Evolutionary conservation across 495 filamentous ascomycete species (phyloP).

Genomic region (Diplogelasinospora grovesii): DNA sequence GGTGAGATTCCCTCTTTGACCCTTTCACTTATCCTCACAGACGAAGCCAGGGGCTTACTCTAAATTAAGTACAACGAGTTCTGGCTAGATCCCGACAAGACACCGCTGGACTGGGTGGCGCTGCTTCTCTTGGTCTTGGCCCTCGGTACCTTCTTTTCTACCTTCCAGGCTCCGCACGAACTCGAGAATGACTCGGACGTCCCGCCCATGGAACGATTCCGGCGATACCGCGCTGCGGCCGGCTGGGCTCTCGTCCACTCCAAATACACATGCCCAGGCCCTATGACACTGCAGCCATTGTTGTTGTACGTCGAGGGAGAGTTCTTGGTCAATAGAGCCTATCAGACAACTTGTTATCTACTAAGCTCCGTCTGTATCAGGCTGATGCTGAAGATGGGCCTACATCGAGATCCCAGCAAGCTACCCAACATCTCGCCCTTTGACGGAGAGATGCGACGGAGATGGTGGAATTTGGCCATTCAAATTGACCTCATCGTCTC

Average conservation of each 20-base stretch:
- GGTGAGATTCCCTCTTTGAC: too few relatives aligned
- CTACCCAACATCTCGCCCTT: constrained; percentile 46
- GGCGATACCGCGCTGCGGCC: constrained; percentile 28
- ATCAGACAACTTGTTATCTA: constrained; percentile 42
- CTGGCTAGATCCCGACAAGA: constrained; percentile 31
- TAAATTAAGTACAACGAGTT: constrained; percentile 39
- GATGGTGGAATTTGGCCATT: constrained; percentile 45
- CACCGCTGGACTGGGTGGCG: constrained; percentile 39
- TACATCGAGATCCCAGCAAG: constrained; percentile 47
- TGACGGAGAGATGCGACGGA: constrained; percentile 49
- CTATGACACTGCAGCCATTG: constrained; percentile 42
- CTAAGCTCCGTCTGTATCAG: constrained; percentile 40
- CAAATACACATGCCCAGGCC: constrained; percentile 41
- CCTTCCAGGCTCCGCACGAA: constrained; percentile 33
- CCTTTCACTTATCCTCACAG: too few relatives aligned
- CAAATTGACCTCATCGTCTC: constrained; percentile 45
- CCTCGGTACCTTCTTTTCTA: constrained; percentile 34
- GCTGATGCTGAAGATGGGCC: constrained; percentile 49
- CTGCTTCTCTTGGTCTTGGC: constrained; percentile 37
- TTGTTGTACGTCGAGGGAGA: constrained; percentile 41
- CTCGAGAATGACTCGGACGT: constrained; percentile 24
- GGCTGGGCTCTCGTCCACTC: constrained; percentile 36
- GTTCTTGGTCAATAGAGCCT: constrained; percentile 37
- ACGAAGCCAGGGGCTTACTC: background rate
- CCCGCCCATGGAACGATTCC: constrained; percentile 30